Evolutionary conservation across 2,329 filamentous ascomycete genomes (phyloP).

Genomic region (Paraconiothyrium sp.): DNA sequence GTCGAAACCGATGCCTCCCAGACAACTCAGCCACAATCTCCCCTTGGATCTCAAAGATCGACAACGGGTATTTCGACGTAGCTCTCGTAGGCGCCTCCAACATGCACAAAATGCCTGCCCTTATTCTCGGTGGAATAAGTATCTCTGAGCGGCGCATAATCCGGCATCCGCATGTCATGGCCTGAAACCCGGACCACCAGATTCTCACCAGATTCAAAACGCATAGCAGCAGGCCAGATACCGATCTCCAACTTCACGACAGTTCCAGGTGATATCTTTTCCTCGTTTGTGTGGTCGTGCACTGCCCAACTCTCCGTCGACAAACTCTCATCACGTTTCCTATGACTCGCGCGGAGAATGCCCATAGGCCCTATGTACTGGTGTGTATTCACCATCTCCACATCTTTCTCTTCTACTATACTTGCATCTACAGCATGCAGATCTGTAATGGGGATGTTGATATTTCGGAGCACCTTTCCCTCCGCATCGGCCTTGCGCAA

Average conservation of each 20-base stretch:
- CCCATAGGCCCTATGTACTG: conserved; percentile 22
- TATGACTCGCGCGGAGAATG: conserved; percentile 27
- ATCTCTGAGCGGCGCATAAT: conserved; percentile 12
- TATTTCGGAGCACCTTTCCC: conserved; percentile 53
- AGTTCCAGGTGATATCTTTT: conserved; percentile 53
- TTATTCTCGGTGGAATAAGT: no score
- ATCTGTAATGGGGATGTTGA: conserved; percentile 52
- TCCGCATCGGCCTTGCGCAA: conserved; percentile 34
- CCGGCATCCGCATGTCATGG: conserved; percentile 19
- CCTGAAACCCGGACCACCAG: conserved; percentile 19
- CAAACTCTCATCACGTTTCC: conserved; percentile 22
- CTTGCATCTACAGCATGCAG: background rate
- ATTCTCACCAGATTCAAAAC: conserved; percentile 55
- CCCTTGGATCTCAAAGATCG: no score
- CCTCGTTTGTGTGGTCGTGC: conserved; percentile 47
- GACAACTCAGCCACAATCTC: no score
- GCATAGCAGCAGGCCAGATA: conserved; percentile 59
- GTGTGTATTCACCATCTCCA: conserved; percentile 29
- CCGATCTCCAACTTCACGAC: conserved; percentile 60
- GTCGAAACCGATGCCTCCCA: no score
- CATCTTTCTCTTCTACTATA: background rate
- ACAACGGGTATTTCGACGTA: no score
- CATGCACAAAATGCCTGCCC: no score
- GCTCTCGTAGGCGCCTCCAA: no score
- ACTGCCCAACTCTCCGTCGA: conserved; percentile 22